Evolutionary conservation across 352 stramenopile species (phyloP), one percentile per base, ranked within the genome.

Genomic region (Pythium vanterpoolii): DNA sequence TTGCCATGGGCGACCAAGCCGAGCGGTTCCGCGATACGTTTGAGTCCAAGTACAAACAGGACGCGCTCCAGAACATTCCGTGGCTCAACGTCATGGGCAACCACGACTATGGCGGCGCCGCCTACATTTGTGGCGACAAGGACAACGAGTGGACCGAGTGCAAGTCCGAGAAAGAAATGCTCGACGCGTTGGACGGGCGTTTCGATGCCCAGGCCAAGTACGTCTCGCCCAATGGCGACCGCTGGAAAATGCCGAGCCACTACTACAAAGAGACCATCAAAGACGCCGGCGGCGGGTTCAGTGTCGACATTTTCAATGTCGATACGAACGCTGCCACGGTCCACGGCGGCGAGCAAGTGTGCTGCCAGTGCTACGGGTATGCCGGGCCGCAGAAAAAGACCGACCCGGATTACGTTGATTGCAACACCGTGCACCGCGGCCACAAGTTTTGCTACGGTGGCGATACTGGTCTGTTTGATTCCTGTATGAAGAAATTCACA

Each of bases 351-450:
- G 73, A 79, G 40, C 77, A 93, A 48, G 83, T 89, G n/a, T 94
- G 84, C 47, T 94, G 84, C 56, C 84, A 94, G 60, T 94, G 84
- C 72, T 94, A 90, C 60, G 84, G 79, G 23, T 94, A 92, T 58
- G 57, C 67, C n/a, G 56, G 56, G 3, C 56, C 62, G 55, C 40
- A 55, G 40, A 59, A 53, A 2, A 65, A 67, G 42, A 62, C 45
- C 2, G 65, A 69, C 28, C 42, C 40, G 3, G 54, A 50, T n/a
- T 60, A 72, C 43, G 40, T 65, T 18, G 40, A 66, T 34, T 91
- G 79, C 57, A 80, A 77, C 51, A 81, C 83, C 34, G 66, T 78
- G 8, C 68, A 70, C 28, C 70, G 70, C 13, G 82, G 79, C 16
- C 69, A 91, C 44, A 47, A 69, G 33, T 62, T 76, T n/a, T 91